phyloP scores from a whole-genome alignment of 352 stramenopile species.

The Globisporangium megalacanthum region DNA sequence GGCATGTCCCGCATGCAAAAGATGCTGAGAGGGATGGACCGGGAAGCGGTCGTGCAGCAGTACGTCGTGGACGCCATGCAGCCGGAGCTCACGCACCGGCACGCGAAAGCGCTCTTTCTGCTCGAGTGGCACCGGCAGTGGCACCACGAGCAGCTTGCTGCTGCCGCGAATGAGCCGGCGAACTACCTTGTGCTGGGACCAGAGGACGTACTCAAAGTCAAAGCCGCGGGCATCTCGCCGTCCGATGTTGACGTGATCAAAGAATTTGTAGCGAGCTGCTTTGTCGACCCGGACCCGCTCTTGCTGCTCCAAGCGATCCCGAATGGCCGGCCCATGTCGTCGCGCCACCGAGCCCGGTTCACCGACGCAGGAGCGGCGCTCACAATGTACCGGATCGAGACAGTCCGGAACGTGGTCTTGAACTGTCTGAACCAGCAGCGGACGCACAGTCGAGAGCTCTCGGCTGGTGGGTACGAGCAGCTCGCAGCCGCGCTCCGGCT shows the following conservation, averaged over 20 bases:
- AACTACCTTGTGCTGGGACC: conserved; percentile 40
- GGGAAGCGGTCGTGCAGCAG: conserved; percentile 81
- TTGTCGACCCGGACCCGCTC: conserved; percentile 48
- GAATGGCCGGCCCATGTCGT: conserved; percentile 17
- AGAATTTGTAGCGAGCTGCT: conserved; percentile 82
- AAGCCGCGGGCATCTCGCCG: conserved; percentile 44
- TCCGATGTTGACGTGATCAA: conserved; percentile 84
- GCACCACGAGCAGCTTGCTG: conserved; percentile 44
- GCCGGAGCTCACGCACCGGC: conserved; percentile 71
- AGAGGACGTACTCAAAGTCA: conserved; percentile 51
- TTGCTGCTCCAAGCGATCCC: conserved; percentile 15
- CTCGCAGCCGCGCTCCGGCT: conserved; percentile 48
- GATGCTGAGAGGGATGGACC: conserved; percentile 69
- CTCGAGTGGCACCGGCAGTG: conserved; percentile 78
- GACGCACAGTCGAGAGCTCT: conserved; percentile 48
- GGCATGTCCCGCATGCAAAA: conserved; percentile 57
- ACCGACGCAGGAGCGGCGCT: conserved; percentile 40
- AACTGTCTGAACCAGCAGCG: conserved; percentile 68
- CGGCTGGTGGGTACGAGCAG: conserved; percentile 44
- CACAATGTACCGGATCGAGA: conserved; percentile 58
- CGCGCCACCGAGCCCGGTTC: conserved; percentile 64
- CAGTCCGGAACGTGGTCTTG: conserved; percentile 66
- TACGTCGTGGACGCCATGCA: conserved; percentile 83
- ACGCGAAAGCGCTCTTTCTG: conserved; percentile 69
- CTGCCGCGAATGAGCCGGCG: conserved; percentile 31